Base-by-base conservation (phyloP, 1,284 basidiomycete species). In the Ustilago trichophora region DNA sequence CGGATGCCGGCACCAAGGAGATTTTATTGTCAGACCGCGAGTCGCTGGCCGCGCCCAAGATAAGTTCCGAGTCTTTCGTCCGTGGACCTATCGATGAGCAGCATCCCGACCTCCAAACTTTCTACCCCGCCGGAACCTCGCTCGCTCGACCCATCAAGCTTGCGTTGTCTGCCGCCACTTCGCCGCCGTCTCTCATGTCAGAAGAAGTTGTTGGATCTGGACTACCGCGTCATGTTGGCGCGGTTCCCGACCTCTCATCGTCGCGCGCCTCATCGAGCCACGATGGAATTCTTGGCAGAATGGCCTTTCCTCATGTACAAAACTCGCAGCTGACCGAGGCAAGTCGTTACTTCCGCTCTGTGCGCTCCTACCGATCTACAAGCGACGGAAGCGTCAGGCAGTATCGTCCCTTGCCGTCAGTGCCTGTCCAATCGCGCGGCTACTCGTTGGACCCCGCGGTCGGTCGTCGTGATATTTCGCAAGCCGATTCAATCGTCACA, bases 11-110 rank as follows among this genome's bases (percentile, higher is more conserved):
- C 11, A 56, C 60, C 8, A 50, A 58, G 24, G 62, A 58, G 43
- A 49, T 51, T 21, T 29, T 65, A 22, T 42, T 65, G 4, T 54
- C 55, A 4, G 62, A 65, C 27, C 46, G 33, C 27, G 62, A 65
- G 18, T 46, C 50, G 19, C 18, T 33, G n/a, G 26, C 41, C 4
- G 32, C 29, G 18, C 45, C 48, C 19, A 50, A 41, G 31, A 25
- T 29, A 16, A 44, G 44, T 32, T 42, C 47, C 18, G 46, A 59
- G 13, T 41, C 48, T 11, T 47, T 35, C 32, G 21, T 51, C 5
- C 32, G 46, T 5, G 49, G 43, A 8, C 34, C 40, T 0, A 18
- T 53, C 26, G 59, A 56, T 16, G 54, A 53, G 36, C 60, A 41
- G 21, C 45, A 47, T 46, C 54, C 53, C 11, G 44, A 50, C 36